Evolutionary conservation across 805 yeast genomes (phyloP).

Genomic region (Ogataea henricii): DNA sequence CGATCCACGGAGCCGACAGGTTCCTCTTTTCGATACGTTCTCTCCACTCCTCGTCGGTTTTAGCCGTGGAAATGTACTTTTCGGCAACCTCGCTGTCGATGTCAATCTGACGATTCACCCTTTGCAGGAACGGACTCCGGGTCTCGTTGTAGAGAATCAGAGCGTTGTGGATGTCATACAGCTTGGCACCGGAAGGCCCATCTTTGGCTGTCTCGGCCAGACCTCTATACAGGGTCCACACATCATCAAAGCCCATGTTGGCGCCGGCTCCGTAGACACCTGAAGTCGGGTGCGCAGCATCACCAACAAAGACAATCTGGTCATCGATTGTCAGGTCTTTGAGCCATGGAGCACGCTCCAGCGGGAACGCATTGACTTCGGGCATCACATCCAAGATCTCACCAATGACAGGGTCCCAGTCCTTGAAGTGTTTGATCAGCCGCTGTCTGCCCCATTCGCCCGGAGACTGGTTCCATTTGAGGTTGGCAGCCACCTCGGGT

Average conservation of each 20-base stretch:
- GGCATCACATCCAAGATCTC: slow-evolving; percentile 11
- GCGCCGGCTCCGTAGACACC: slow-evolving; percentile 17
- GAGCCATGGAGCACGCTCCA: slow-evolving; percentile 14
- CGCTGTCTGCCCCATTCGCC: slow-evolving; percentile 14
- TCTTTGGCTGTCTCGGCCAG: slow-evolving; percentile 4
- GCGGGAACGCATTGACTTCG: slow-evolving; percentile 10
- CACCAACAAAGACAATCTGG: slow-evolving; percentile 12
- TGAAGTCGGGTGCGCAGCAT: slow-evolving; percentile 16
- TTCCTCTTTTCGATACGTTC: slow-evolving; percentile 5
- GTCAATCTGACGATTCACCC: slow-evolving; percentile 13
- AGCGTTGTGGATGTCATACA: slow-evolving; percentile 3
- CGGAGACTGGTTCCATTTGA: slow-evolving; percentile 9
- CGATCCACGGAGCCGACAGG: slow-evolving; percentile 10
- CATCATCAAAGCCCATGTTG: slow-evolving; percentile 13
- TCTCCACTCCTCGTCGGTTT: slow-evolving; percentile 13
- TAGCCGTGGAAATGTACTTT: slow-evolving; percentile 11
- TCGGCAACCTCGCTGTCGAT: slow-evolving; percentile 9
- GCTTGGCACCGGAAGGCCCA: neutral
- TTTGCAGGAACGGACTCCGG: slow-evolving; percentile 9
- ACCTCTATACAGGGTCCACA: slow-evolving; percentile 11
- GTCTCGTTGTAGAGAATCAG: slow-evolving; percentile 11
- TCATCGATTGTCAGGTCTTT: slow-evolving; percentile 4
- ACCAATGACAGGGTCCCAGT: slow-evolving; percentile 14
- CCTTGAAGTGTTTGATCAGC: slow-evolving; percentile 9
- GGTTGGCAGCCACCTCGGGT: slow-evolving; percentile 9